Percentiles rank a stretch among this genome's conserved stretches.
These are phyloP conservation scores for Thuidium tamariscinum DNA, from an alignment of 225 moss, liverwort and hornwort genomes.

Conservation along the genomic window DNA sequence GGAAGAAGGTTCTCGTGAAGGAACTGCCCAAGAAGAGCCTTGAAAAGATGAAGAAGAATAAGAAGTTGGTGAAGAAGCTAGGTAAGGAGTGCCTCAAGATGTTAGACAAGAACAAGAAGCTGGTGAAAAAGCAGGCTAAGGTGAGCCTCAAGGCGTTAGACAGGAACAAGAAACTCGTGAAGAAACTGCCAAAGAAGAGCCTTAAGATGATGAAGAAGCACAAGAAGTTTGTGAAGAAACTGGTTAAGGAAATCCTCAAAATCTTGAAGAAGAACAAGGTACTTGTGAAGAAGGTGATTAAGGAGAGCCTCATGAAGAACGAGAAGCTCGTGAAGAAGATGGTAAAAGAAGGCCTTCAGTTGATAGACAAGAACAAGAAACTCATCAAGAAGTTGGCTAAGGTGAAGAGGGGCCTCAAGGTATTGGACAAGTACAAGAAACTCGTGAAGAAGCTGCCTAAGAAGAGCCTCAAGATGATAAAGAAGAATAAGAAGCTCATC, in stretches of 20 bases:
- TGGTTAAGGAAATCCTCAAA: constrained; percentile 14
- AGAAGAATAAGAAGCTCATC: background rate
- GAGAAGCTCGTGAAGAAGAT: background rate
- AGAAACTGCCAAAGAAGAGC: background rate
- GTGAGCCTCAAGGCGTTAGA: background rate
- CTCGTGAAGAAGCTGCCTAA: background rate
- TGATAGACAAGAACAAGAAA: background rate
- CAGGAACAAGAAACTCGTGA: background rate
- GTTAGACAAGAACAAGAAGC: background rate
- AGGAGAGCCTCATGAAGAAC: constrained; percentile 20
- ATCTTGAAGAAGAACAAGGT: constrained; percentile 35
- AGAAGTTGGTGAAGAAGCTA: background rate
- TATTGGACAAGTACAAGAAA: background rate
- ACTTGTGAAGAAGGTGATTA: constrained; percentile 37
- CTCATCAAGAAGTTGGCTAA: background rate
- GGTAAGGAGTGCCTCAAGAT: background rate
- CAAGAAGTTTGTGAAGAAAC: background rate
- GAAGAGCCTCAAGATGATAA: background rate
- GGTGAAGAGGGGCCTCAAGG: background rate
- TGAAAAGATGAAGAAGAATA: background rate
- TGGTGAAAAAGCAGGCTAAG: background rate
- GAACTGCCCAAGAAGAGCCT: background rate
- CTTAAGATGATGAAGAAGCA: background rate
- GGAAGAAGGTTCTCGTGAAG: background rate
- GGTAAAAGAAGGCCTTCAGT: background rate